Conservation (phyloP, 768 basidiomycete genomes). For the Suillus tomentosus region DNA sequence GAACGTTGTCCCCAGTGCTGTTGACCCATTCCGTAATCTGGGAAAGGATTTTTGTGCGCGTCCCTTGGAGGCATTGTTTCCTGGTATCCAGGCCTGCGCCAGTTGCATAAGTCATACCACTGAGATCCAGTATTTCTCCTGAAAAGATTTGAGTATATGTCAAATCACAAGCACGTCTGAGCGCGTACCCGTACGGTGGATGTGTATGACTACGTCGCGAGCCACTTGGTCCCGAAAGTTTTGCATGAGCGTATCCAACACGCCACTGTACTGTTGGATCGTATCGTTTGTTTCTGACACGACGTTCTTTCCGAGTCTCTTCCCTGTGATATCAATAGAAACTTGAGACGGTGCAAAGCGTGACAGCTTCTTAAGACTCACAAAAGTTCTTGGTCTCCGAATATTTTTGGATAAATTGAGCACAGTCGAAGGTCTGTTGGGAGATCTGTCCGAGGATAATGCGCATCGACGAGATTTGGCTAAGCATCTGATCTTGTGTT, state of each 20-base stretch:
- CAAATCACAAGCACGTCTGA: not conserved
- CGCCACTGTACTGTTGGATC: not conserved
- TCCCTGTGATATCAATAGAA: not conserved
- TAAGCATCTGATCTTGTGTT: not conserved
- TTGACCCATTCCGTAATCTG: constrained; percentile 29
- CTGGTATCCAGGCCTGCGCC: not conserved
- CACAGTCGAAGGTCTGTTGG: constrained; percentile 26
- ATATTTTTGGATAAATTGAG: constrained; percentile 30
- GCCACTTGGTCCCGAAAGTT: not conserved
- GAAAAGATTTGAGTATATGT: not conserved
- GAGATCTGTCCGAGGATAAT: not conserved
- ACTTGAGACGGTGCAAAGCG: not conserved
- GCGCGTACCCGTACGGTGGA: constrained; percentile 4
- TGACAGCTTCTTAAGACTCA: constrained; percentile 10
- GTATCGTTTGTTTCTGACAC: not conserved
- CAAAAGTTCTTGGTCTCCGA: constrained; percentile 24
- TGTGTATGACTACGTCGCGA: not conserved
- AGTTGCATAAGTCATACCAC: not conserved
- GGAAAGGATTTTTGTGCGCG: not conserved
- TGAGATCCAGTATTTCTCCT: constrained; percentile 2
- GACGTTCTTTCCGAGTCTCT: not conserved
- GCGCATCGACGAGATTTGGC: not conserved
- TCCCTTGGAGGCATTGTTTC: not conserved
- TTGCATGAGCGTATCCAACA: constrained; percentile 1
- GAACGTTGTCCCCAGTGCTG: constrained; percentile 8